Percentiles rank a stretch among this genome's conserved stretches.
phyloP scores from a whole-genome alignment of 495 filamentous ascomycete species.

The Xylona heveae region DNA sequence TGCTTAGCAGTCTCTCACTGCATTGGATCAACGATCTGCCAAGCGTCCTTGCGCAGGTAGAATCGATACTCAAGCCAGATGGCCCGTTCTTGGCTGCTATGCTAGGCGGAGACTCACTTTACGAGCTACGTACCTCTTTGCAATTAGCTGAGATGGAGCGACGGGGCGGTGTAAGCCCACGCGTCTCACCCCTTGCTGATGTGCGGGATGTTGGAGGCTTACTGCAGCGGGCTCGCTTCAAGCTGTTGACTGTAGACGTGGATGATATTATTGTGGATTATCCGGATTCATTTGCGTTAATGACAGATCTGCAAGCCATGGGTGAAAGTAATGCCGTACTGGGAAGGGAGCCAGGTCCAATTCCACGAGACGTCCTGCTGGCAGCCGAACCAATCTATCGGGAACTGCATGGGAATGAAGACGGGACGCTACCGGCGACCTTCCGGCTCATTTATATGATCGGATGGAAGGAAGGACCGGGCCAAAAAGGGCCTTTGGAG shows the following conservation, averaged over 20 bases:
- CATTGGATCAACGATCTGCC: slow-evolving; percentile 99
- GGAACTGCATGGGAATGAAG: slow-evolving; percentile 54
- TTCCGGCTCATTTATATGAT: slow-evolving; percentile 93
- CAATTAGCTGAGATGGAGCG: slow-evolving; percentile 84
- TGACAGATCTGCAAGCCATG: slow-evolving; percentile 88
- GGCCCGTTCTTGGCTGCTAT: slow-evolving; percentile 85
- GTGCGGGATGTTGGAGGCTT: slow-evolving; percentile 80
- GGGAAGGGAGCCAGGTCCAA: slow-evolving; percentile 50
- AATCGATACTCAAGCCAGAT: slow-evolving; percentile 72
- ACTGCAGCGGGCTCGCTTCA: slow-evolving; percentile 72
- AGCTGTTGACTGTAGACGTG: slow-evolving; percentile 88
- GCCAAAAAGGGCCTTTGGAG: slow-evolving; percentile 56
- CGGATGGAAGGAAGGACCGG: slow-evolving; percentile 77
- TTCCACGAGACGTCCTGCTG: slow-evolving; percentile 65
- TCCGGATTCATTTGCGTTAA: slow-evolving; percentile 77
- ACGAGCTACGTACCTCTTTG: slow-evolving; percentile 80
- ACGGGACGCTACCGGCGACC: slow-evolving; percentile 65
- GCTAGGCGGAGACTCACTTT: slow-evolving; percentile 87
- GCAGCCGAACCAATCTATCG: slow-evolving; percentile 81
- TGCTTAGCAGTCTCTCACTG: slow-evolving; percentile 66
- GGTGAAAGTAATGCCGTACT: slow-evolving; percentile 76
- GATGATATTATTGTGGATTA: slow-evolving; percentile 95
- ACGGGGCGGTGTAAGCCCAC: slow-evolving; percentile 67
- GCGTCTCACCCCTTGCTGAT: slow-evolving; percentile 78
- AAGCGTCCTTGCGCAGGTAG: slow-evolving; percentile 56